Conservation (phyloP, 2,329 filamentous ascomycete species). For the Aspergillus glaucus region DNA sequence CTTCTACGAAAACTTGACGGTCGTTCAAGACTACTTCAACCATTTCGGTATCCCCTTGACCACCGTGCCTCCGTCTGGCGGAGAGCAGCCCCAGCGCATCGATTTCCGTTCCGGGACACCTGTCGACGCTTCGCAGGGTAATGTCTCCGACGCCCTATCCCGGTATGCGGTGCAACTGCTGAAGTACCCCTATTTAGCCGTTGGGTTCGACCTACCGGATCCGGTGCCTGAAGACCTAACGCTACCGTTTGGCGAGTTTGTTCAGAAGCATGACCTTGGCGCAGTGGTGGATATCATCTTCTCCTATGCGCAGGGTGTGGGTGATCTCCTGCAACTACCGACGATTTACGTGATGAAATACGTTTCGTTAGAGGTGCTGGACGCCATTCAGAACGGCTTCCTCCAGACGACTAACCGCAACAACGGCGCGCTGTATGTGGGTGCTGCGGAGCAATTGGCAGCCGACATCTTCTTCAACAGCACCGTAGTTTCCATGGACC, state of each 20-base stretch:
- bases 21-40: slow-evolving; percentile 16
- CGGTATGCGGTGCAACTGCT: slow-evolving; percentile 11
- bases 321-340: slow-evolving; percentile 14
- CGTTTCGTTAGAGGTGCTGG: slow-evolving; percentile 24
- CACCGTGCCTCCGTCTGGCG: background rate
- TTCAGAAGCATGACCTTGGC: slow-evolving; percentile 18
- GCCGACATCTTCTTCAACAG: slow-evolving; percentile 34
- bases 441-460: slow-evolving; percentile 29
- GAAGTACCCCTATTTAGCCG: slow-evolving; percentile 19
- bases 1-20: slow-evolving; percentile 16
- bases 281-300: slow-evolving; percentile 14
- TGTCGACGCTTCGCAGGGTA: slow-evolving; percentile 7
- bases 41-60: slow-evolving; percentile 15
- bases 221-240: slow-evolving; percentile 25
- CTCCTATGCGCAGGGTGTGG: slow-evolving; percentile 12
- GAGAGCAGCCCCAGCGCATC: background rate
- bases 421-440: slow-evolving; percentile 36
- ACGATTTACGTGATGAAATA: slow-evolving; percentile 20
- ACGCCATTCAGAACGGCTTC: slow-evolving; percentile 24
- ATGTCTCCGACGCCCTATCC: slow-evolving; percentile 6
- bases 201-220: slow-evolving; percentile 20
- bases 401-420: slow-evolving; percentile 31
- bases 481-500: slow-evolving; percentile 25
- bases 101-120: slow-evolving; percentile 19
- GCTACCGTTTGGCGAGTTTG: slow-evolving; percentile 24